Percentiles rank a stretch among this genome's conserved stretches.
Conservation (phyloP, 257 asterid genomes). For the Osmanthus fragrans region DNA sequence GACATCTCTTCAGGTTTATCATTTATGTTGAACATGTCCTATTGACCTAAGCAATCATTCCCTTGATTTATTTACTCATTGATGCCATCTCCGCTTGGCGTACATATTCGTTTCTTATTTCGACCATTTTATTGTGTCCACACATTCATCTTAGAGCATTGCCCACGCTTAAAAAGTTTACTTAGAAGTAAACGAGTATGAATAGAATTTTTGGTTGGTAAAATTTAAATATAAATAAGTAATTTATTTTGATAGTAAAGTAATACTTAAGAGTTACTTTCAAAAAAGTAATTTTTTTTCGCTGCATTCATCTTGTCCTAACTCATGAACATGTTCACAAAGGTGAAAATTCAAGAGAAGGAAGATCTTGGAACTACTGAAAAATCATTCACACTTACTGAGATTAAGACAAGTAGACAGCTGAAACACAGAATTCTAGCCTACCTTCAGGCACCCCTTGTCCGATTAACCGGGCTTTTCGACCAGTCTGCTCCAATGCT, state of each 20-base stretch:
- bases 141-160: neutral
- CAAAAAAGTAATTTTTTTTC: neutral
- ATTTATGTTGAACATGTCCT: no score
- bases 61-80: neutral
- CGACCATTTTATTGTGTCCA: neutral
- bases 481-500: slow-evolving; percentile 92
- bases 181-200: neutral
- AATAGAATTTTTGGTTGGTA: neutral
- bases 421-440: neutral
- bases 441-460: slow-evolving; percentile 91
- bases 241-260: neutral
- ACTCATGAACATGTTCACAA: neutral
- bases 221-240: neutral
- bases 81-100: neutral
- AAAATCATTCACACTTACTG: no score
- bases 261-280: neutral
- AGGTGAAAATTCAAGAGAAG: neutral
- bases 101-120: neutral
- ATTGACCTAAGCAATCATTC: neutral
- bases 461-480: slow-evolving; percentile 82
- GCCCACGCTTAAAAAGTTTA: neutral
- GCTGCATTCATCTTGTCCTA: neutral
- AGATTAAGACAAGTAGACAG: neutral
- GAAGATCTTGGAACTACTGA: neutral
- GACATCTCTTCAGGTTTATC: no score